A percentile compares a stretch with the other conserved stretches of the same genome.
Evolutionary conservation across 306 rosid genomes (phyloP).

Genomic region (Datisca glomerata): DNA sequence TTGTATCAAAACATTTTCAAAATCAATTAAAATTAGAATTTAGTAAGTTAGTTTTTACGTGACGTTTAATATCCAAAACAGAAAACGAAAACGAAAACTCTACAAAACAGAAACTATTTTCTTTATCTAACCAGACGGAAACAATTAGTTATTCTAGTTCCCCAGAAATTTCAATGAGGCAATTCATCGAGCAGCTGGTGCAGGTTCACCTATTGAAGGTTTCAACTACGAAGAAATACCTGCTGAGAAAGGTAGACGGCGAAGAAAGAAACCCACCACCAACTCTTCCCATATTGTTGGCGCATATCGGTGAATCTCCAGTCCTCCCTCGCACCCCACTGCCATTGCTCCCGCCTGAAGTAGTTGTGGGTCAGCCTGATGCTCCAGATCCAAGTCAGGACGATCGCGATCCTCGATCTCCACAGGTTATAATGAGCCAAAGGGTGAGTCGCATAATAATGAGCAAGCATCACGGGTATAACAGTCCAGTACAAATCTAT

Average conservation of each 20-base stretch:
- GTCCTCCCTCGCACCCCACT: slow-evolving; percentile 86
- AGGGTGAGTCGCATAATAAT: slow-evolving; percentile 68
- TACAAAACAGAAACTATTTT: too few relatives aligned
- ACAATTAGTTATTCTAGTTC: too few relatives aligned
- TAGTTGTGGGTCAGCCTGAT: slow-evolving; percentile 73
- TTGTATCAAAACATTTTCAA: too few relatives aligned
- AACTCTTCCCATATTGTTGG: slow-evolving; percentile 45
- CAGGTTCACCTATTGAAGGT: too few relatives aligned
- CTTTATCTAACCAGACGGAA: too few relatives aligned
- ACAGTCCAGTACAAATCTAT: slow-evolving; percentile 84
- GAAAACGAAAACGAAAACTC: too few relatives aligned
- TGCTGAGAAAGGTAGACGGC: slow-evolving; percentile 74
- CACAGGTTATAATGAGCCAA: slow-evolving; percentile 42
- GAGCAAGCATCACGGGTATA: slow-evolving; percentile 74
- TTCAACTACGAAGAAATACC: slow-evolving; percentile 21
- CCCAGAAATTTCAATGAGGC: neutral
- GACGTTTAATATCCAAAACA: too few relatives aligned
- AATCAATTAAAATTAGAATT: too few relatives aligned
- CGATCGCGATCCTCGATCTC: slow-evolving; percentile 53
- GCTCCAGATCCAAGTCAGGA: slow-evolving; percentile 75
- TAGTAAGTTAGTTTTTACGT: too few relatives aligned
- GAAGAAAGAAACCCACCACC: slow-evolving; percentile 96
- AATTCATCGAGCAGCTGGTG: neutral
- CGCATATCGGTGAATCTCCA: slow-evolving; percentile 90
- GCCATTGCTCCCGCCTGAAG: slow-evolving; percentile 79